Evolutionary conservation across 805 yeast species (phyloP).

Genomic region (Teunomyces pallodes): DNA sequence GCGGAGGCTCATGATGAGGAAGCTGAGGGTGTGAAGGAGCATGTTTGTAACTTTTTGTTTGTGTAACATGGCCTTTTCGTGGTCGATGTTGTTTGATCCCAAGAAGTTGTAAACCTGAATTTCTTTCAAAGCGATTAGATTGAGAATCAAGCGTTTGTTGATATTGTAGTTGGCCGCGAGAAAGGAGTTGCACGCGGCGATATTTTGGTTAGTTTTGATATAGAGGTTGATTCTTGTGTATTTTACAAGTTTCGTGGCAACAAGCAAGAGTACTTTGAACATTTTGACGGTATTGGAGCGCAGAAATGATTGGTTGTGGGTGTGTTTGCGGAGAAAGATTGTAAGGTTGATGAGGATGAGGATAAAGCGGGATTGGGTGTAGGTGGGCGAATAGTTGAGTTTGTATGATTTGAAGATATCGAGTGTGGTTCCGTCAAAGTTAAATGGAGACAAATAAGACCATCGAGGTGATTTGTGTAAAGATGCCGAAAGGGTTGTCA

Average conservation of each 20-base stretch:
- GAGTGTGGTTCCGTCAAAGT: slow-evolving; percentile 22
- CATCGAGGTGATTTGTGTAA: neutral
- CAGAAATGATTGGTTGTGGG: slow-evolving; percentile 2
- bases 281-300: slow-evolving; percentile 16
- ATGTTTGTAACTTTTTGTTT: slow-evolving; percentile 11
- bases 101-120: slow-evolving; percentile 22
- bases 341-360: slow-evolving; percentile 23
- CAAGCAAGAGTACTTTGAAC: slow-evolving; percentile 30
- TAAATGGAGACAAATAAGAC: slow-evolving; percentile 6
- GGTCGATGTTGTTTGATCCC: slow-evolving; percentile 1
- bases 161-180: slow-evolving; percentile 32
- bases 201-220: slow-evolving; percentile 23
- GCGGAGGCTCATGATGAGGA: slow-evolving; percentile 27
- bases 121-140: slow-evolving; percentile 32
- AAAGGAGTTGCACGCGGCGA: slow-evolving; percentile 26
- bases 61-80: neutral
- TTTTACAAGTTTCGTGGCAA: slow-evolving; percentile 27
- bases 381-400: slow-evolving; percentile 12
- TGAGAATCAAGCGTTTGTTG: slow-evolving; percentile 35
- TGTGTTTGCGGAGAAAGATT: slow-evolving; percentile 27
- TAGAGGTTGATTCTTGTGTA: slow-evolving; percentile 19
- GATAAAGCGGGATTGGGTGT: slow-evolving; percentile 12
- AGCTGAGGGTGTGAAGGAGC: slow-evolving; percentile 25
- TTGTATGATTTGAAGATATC: slow-evolving; percentile 14
- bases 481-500: slow-evolving; percentile 10